Percentiles rank a stretch among this genome's conserved stretches.
Evolutionary conservation across 495 filamentous ascomycete species (phyloP).

Genomic region (Bombardia bombarda): DNA sequence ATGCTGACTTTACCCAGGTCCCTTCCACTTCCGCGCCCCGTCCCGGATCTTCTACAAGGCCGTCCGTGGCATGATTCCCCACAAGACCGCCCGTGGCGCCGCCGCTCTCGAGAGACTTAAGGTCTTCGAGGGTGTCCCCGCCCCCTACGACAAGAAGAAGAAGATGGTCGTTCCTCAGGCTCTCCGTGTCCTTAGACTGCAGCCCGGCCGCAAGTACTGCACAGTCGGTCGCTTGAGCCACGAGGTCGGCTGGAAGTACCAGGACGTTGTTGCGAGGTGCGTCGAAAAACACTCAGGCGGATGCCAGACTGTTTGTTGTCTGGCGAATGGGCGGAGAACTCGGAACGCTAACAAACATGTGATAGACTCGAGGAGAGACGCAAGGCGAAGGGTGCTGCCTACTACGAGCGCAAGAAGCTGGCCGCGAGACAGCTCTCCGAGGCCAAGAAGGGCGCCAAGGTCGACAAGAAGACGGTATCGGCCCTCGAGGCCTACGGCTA

Average conservation of each 20-base stretch:
- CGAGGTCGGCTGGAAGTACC: slow-evolving; percentile 99
- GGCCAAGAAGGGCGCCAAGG: slow-evolving; percentile 83
- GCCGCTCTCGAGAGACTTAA: slow-evolving; percentile 96
- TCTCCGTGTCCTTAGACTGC: slow-evolving; percentile 84
- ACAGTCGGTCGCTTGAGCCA: slow-evolving; percentile 94
- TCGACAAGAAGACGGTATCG: slow-evolving; percentile 59
- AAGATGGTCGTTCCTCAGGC: slow-evolving; percentile 98
- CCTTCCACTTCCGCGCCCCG: slow-evolving; percentile 99
- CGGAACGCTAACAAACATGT: slow-evolving; percentile 32
- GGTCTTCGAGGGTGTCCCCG: slow-evolving; percentile 98
- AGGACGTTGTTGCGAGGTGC: slow-evolving; percentile 94
- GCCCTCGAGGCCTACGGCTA: slow-evolving; percentile 49
- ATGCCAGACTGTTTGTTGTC: neutral
- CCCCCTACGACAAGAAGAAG: slow-evolving; percentile 99
- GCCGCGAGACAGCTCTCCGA: slow-evolving; percentile 79
- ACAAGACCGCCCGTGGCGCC: slow-evolving; percentile 97
- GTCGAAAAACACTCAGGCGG: slow-evolving; percentile 34
- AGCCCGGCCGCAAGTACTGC: slow-evolving; percentile 99
- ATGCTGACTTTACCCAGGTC: slow-evolving; percentile 54
- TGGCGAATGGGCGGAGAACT: neutral
- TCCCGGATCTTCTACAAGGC: slow-evolving; percentile 99
- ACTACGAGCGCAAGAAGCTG: slow-evolving; percentile 99
- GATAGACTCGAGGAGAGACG: slow-evolving; percentile 93
- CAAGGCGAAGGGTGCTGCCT: slow-evolving; percentile 97
- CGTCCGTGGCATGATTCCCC: slow-evolving; percentile 98